Conservation (phyloP, 2,329 filamentous ascomycete genomes). For the Colletotrichum echinochloae region DNA sequence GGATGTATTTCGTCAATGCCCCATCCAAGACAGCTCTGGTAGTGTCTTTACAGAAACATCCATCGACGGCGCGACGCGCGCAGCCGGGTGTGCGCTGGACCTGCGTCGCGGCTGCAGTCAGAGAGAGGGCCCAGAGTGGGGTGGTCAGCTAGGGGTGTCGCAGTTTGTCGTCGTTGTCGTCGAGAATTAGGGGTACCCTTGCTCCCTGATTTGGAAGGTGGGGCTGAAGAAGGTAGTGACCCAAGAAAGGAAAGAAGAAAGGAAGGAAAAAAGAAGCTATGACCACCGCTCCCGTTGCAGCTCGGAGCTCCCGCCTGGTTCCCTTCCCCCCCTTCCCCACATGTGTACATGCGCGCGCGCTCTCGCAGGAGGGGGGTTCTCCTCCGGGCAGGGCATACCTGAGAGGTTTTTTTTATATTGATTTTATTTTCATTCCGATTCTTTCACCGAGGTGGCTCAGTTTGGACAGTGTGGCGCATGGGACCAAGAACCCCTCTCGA, state of each 20-base stretch:
- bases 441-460: no score
- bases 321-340: background rate
- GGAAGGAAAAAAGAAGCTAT: conserved; percentile 26
- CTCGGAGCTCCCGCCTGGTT: conserved; percentile 13
- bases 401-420: no score
- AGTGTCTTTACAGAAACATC: background rate
- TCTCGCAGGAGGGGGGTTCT: background rate
- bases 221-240: conserved; percentile 6
- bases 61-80: background rate
- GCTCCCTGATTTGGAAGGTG: conserved; percentile 38
- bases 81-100: background rate
- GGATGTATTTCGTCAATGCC: no score
- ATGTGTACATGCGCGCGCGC: background rate
- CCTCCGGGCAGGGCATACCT: background rate
- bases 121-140: background rate
- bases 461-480: no score
- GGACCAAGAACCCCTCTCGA: no score
- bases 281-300: conserved; percentile 23
- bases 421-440: no score
- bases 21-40: background rate
- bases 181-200: background rate
- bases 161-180: conserved; percentile 3
- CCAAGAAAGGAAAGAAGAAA: background rate
- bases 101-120: conserved; percentile 13
- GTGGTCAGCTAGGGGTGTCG: background rate